Evolutionary conservation across 768 basidiomycete species (phyloP), one percentile per base, ranked within the genome.

Genomic region (Cystofilobasidium capitatum): DNA sequence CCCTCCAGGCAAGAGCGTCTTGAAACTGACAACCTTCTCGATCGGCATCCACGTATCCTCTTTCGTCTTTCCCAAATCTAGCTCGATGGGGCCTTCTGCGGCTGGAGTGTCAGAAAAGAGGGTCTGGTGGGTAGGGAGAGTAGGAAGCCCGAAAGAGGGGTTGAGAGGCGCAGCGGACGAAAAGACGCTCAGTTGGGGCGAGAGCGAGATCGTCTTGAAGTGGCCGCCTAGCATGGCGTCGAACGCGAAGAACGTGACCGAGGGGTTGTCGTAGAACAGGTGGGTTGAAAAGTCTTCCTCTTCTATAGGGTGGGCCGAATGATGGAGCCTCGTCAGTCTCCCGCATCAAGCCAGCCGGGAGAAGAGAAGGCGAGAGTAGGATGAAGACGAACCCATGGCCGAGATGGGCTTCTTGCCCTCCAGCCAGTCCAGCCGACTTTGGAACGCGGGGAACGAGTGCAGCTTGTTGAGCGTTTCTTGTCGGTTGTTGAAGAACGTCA

Each of bases 261-360:
- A 42, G 20, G 37, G 59, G 16, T 44, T 33, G 24, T 49, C 16
- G 55, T 62, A 51, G 47, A 68, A 68, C 60, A 62, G 33, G 60
- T 39, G 39, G 10, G 60, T 68, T 14, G 60, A 55, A 35, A 62
- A 68, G 49, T 68, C 66, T 26, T 68, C 60, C 26, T 68, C 66
- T 55, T 68, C 66, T 57, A n/a, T n/a, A n/a, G n/a, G n/a, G 55
- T 24, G 36, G 35, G 47, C 5, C 20, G n/a, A 10, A 20, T 24
- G 13, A 16, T 10, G 5, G 24, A 5, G 13, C 31, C 13, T 31
- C 22, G 26, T 44, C 26, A 33, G 60, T 40, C 39, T 12, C 24
- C 7, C 7, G 45, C 20, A 49, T 13, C 24, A 49, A 8, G 45
- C 17, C 45, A 8, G 45, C 20, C 20, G 8, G 10, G 37, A 3